Conservation (phyloP, 108 stramenopile genomes). For the Mediolabrus comicus region DNA sequence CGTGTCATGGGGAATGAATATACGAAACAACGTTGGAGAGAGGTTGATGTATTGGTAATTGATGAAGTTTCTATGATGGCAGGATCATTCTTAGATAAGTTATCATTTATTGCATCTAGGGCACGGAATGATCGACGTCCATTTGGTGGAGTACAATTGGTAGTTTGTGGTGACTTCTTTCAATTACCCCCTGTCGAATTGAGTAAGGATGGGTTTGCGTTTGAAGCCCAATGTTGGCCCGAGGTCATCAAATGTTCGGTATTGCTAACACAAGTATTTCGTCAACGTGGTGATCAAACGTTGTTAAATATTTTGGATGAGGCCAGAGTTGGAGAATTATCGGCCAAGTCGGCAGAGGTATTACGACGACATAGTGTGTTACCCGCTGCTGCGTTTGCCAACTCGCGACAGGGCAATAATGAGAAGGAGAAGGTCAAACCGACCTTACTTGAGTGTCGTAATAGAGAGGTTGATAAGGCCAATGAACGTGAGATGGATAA, state of each 20-base stretch:
- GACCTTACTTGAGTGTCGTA: slow-evolving; percentile 66
- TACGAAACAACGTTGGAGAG: slow-evolving; percentile 44
- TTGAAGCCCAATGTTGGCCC: slow-evolving; percentile 65
- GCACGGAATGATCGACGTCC: slow-evolving; percentile 57
- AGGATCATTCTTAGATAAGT: slow-evolving; percentile 76
- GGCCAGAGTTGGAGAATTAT: slow-evolving; percentile 63
- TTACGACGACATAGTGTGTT: slow-evolving; percentile 21
- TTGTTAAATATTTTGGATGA: slow-evolving; percentile 78
- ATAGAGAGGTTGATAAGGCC: slow-evolving; percentile 74
- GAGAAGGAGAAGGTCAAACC: slow-evolving; percentile 38
- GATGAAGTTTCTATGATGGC: slow-evolving; percentile 88
- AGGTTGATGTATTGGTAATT: slow-evolving; percentile 63
- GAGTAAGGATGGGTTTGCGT: slow-evolving; percentile 56
- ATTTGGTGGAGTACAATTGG: slow-evolving; percentile 90
- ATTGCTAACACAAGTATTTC: slow-evolving; percentile 70
- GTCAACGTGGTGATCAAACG: slow-evolving; percentile 65
- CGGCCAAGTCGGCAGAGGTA: slow-evolving; percentile 19
- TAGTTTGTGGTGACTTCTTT: slow-evolving; percentile 93
- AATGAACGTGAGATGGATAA: slow-evolving; percentile 59
- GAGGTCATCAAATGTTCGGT: slow-evolving; percentile 35
- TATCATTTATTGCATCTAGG: slow-evolving; percentile 51
- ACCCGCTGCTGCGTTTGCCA: slow-evolving; percentile 18
- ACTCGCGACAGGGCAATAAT: neutral
- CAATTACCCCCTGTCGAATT: slow-evolving; percentile 76
- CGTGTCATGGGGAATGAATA: slow-evolving; percentile 52